These are phyloP conservation scores for Penicillium soppii DNA, from an alignment of 495 filamentous ascomycete genomes.

Conservation along the genomic window DNA sequence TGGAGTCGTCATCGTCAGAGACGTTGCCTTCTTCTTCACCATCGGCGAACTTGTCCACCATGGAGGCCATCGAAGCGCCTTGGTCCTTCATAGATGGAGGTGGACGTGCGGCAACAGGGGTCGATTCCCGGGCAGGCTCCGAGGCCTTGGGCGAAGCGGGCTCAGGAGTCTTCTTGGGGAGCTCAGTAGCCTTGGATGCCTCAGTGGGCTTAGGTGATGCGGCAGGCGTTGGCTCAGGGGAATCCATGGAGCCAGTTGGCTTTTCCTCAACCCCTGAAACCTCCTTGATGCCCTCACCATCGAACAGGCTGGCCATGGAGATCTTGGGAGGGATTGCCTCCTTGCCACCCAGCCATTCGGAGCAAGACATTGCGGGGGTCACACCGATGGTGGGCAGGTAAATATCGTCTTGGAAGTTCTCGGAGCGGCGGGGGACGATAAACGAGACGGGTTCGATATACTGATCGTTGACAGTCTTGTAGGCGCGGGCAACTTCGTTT, in stretches of 20 bases:
- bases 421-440: constrained; percentile 91
- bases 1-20: constrained; percentile 66
- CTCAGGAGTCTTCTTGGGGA: constrained; percentile 47
- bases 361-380: constrained; percentile 73
- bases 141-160: constrained; percentile 44
- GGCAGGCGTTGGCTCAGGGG: constrained; percentile 43
- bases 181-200: constrained; percentile 34
- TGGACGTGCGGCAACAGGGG: constrained; percentile 48
- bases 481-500: constrained; percentile 92
- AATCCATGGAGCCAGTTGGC: constrained; percentile 45
- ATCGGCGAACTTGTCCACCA: constrained; percentile 84
- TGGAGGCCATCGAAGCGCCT: constrained; percentile 76
- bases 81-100: constrained; percentile 76
- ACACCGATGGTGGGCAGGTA: constrained; percentile 79
- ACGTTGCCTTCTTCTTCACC: constrained; percentile 58
- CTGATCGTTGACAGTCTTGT: constrained; percentile 91
- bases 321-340: constrained; percentile 83
- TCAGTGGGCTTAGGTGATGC: constrained; percentile 37
- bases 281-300: constrained; percentile 74
- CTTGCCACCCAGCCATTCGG: constrained; percentile 86
- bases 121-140: constrained; percentile 41
- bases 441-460: constrained; percentile 98
- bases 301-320: constrained; percentile 87
- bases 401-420: constrained; percentile 96
- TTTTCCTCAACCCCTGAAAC: constrained; percentile 66